These are phyloP conservation scores for Jacaranda copaia DNA, from an alignment of 257 asterid genomes.

Conservation along the genomic window DNA sequence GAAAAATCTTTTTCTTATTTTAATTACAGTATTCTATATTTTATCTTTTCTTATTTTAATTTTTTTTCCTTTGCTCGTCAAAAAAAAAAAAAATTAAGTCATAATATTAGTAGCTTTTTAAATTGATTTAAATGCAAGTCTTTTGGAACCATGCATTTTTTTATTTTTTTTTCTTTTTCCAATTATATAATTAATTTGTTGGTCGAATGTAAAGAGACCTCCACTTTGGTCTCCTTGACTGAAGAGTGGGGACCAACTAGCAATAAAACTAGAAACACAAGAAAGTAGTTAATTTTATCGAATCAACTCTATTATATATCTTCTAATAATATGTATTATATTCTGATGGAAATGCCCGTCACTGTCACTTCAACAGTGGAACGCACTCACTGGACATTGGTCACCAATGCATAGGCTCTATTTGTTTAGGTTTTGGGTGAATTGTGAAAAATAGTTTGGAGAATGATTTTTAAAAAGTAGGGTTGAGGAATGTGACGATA, in stretches of 20 bases:
- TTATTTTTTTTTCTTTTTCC: not conserved
- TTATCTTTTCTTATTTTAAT: no score
- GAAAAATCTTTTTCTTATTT: no score
- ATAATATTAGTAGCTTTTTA: no score
- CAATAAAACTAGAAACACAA: no score
- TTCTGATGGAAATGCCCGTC: constrained; percentile 3
- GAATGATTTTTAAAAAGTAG: no score
- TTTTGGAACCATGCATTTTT: not conserved
- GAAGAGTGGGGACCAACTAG: not conserved
- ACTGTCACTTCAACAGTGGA: constrained; percentile 24
- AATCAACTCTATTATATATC: not conserved
- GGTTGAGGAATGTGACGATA: no score
- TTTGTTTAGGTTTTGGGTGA: no score
- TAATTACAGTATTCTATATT: no score
- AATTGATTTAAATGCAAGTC: not conserved
- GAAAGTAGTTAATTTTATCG: not conserved
- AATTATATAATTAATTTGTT: not conserved
- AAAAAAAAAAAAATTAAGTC: no score
- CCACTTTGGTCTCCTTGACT: constrained; percentile 21
- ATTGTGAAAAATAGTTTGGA: no score
- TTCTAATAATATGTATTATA: not conserved
- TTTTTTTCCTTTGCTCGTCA: no score
- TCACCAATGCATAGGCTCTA: no score
- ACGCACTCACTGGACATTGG: not conserved
- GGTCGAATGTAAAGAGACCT: constrained; percentile 23